These are phyloP conservation scores for Fusarium siculi DNA, from an alignment of 2,329 filamentous ascomycete species.

Conservation along the genomic window DNA sequence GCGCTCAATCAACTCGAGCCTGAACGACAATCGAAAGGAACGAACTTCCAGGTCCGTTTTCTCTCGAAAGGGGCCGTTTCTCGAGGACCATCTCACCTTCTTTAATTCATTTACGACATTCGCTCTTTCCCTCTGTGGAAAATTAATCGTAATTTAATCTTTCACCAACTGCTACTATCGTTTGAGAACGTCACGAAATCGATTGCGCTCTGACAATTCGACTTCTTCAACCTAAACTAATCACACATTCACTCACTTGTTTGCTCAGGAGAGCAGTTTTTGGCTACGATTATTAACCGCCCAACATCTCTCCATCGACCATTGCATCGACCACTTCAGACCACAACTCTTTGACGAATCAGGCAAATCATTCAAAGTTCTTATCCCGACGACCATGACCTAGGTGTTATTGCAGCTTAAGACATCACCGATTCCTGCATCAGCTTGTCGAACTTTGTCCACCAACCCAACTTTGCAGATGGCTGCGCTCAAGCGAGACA, in stretches of 20 bases:
- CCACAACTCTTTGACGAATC: slow-evolving; percentile 15
- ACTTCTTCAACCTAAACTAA: slow-evolving; percentile 30
- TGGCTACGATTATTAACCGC: slow-evolving; percentile 46
- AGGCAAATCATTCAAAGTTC: slow-evolving; percentile 17
- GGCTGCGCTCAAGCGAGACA: slow-evolving; percentile 14
- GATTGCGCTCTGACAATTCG: slow-evolving; percentile 22
- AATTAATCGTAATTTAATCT: slow-evolving; percentile 45
- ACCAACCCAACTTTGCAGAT: slow-evolving; percentile 12
- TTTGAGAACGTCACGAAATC: slow-evolving; percentile 33
- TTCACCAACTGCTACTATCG: slow-evolving; percentile 41
- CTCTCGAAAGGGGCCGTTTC: slow-evolving; percentile 22
- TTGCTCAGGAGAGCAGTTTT: slow-evolving; percentile 43
- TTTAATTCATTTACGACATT: slow-evolving; percentile 35
- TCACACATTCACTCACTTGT: slow-evolving; percentile 35
- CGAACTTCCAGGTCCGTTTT: slow-evolving; percentile 37
- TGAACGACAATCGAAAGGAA: slow-evolving; percentile 42
- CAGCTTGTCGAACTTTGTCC: slow-evolving; percentile 19
- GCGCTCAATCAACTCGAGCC: slow-evolving; percentile 29
- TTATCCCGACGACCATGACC: slow-evolving; percentile 37
- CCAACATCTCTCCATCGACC: slow-evolving; percentile 44
- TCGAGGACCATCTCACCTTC: slow-evolving; percentile 35
- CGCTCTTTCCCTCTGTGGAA: slow-evolving; percentile 32
- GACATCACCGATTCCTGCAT: slow-evolving; percentile 13
- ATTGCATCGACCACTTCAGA: slow-evolving; percentile 26
- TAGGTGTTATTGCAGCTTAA: slow-evolving; percentile 24